phyloP scores from a whole-genome alignment of 2,329 filamentous ascomycete genomes.

The Phaeosphaeriaceae sp. region DNA sequence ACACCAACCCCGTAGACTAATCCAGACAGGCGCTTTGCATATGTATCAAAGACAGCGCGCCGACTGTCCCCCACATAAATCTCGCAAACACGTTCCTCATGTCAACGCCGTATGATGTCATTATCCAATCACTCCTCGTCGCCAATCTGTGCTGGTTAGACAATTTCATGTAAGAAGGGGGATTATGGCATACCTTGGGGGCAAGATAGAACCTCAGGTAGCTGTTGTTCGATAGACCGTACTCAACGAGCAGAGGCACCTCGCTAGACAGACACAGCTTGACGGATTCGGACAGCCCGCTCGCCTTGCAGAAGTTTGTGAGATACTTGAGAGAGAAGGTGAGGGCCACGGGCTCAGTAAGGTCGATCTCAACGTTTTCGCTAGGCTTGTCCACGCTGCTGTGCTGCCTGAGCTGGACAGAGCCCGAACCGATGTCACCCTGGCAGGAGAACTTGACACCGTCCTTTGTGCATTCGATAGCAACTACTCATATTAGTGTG shows the following conservation, averaged over 20 bases:
- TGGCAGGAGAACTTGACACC: conserved; percentile 93
- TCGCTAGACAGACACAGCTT: conserved; percentile 95
- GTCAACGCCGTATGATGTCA: conserved; percentile 24
- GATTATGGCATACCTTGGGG: conserved; percentile 76
- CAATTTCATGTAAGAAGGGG: not conserved
- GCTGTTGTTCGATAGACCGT: conserved; percentile 81
- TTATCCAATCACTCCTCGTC: conserved; percentile 63
- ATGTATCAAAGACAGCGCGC: conserved; percentile 37
- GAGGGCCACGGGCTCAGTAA: conserved; percentile 89
- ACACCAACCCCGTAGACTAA: conserved; percentile 15
- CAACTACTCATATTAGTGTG: conserved; percentile 64
- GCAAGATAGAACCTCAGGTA: conserved; percentile 97
- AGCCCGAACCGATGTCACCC: conserved; percentile 95
- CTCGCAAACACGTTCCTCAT: conserved; percentile 35
- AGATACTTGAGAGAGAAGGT: conserved; percentile 99
- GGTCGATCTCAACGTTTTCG: conserved; percentile 84
- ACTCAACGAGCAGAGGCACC: conserved; percentile 95
- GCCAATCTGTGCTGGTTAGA: conserved; percentile 67
- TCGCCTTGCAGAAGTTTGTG: conserved; percentile 99
- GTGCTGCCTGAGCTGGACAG: conserved; percentile 89
- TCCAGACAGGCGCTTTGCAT: conserved; percentile 31
- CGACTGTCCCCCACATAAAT: conserved; percentile 30
- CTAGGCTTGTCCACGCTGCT: conserved; percentile 88
- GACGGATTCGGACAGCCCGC: conserved; percentile 79
- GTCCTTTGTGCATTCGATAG: conserved; percentile 96